phyloP scores from a whole-genome alignment of 1,284 basidiomycete genomes.

The Sanghuangporus weigelae region DNA sequence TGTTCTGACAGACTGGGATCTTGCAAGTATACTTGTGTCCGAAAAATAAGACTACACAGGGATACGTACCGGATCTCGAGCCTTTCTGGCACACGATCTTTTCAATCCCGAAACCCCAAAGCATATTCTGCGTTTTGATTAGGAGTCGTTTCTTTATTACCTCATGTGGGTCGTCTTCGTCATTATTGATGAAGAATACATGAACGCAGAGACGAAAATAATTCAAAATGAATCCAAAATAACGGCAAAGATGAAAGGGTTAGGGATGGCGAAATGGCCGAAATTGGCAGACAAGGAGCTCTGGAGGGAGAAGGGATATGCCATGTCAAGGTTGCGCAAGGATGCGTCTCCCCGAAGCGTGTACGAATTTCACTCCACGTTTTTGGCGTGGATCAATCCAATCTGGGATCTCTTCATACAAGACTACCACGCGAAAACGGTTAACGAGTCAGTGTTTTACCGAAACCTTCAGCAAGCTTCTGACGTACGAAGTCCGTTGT shows the following conservation, averaged over 20 bases:
- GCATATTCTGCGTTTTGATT: background rate
- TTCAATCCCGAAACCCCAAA: background rate
- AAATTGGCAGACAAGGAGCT: no score
- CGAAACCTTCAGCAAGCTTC: no score
- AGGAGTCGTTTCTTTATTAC: background rate
- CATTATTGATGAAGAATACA: background rate
- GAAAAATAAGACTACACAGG: background rate
- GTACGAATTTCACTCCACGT: background rate
- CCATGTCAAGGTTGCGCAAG: background rate
- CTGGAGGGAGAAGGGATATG: no score
- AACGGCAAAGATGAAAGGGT: background rate
- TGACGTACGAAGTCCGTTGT: no score
- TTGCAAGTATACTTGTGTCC: no score
- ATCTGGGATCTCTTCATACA: background rate
- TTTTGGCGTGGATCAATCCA: background rate
- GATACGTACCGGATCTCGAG: background rate
- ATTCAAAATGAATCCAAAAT: background rate
- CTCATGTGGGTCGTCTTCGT: background rate
- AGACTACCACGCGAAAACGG: background rate
- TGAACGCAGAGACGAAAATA: background rate
- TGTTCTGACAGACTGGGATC: no score
- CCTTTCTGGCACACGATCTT: background rate
- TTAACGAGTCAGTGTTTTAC: no score
- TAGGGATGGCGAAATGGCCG: background rate
- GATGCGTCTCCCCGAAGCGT: background rate